Conservation (phyloP, 1,284 basidiomycete genomes). For the Rhodotorula sp. region DNA sequence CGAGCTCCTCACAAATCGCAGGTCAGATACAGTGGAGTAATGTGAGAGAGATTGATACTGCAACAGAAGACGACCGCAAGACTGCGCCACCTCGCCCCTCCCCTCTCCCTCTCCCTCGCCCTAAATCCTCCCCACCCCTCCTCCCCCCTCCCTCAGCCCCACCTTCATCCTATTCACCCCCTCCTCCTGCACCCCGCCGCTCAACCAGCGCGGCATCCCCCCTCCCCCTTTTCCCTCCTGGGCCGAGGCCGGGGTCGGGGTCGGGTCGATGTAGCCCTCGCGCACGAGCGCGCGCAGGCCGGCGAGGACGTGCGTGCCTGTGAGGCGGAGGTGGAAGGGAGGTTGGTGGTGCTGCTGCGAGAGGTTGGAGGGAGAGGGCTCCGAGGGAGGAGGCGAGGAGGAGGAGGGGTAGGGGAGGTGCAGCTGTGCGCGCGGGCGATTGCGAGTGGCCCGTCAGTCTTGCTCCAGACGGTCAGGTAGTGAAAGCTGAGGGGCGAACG, state of each 20-base stretch:
- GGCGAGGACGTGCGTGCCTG: slow-evolving; percentile 16
- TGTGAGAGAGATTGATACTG: too few relatives aligned
- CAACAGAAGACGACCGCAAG: too few relatives aligned
- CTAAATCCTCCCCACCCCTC: slow-evolving; percentile 6
- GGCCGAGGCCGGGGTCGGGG: too few relatives aligned
- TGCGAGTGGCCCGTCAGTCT: too few relatives aligned
- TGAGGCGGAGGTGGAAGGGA: slow-evolving; percentile 8
- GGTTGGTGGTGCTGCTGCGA: neutral
- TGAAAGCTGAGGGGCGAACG: neutral
- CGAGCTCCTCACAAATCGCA: too few relatives aligned
- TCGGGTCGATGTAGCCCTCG: neutral
- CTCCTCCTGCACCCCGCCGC: neutral
- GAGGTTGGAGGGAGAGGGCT: neutral
- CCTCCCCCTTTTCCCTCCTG: neutral
- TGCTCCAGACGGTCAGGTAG: too few relatives aligned
- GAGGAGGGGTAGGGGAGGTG: slow-evolving; percentile 13
- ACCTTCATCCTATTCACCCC: slow-evolving; percentile 12
- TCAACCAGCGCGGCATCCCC: slow-evolving; percentile 18
- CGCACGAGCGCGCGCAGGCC: slow-evolving; percentile 9
- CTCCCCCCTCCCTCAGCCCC: neutral
- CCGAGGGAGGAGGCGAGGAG: neutral
- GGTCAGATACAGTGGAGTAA: too few relatives aligned
- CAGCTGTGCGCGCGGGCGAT: slow-evolving; percentile 6
- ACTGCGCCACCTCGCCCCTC: neutral
- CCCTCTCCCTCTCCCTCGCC: too few relatives aligned